Evolutionary conservation across 192 early-diverging fungal species (phyloP).

Genomic region (Gonapodya sp.): DNA sequence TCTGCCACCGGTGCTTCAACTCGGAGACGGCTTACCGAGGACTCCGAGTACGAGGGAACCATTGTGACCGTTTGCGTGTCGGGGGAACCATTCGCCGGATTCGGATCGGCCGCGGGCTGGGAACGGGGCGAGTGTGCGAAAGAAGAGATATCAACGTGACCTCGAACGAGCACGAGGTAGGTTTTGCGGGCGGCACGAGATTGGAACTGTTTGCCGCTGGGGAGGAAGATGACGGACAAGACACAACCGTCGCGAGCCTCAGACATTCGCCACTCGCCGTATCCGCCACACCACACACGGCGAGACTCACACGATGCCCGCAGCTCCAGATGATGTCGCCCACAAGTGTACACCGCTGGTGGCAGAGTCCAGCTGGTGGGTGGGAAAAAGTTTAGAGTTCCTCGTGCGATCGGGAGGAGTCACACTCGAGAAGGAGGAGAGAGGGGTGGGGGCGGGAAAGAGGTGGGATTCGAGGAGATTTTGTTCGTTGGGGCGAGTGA

Average conservation of each 20-base stretch:
- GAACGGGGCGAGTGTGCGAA: too few relatives aligned
- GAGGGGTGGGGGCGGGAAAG: neutral
- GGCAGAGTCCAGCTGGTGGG: slow-evolving; percentile 33
- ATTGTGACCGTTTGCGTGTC: too few relatives aligned
- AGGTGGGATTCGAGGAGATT: neutral
- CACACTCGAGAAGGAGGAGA: too few relatives aligned
- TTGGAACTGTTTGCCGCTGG: neutral
- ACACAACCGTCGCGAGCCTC: too few relatives aligned
- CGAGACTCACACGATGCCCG: slow-evolving; percentile 15
- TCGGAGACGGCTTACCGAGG: neutral
- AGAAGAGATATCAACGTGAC: neutral
- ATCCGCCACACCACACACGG: neutral
- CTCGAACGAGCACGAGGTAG: neutral
- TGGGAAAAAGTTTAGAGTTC: slow-evolving; percentile 21
- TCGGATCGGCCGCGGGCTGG: too few relatives aligned
- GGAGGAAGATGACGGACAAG: too few relatives aligned
- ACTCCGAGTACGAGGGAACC: too few relatives aligned
- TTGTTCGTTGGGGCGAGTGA: neutral
- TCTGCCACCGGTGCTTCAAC: neutral
- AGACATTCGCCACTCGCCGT: too few relatives aligned
- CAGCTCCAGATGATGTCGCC: slow-evolving; percentile 18
- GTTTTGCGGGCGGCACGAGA: neutral
- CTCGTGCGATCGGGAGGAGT: neutral
- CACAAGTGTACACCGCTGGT: slow-evolving; percentile 29
- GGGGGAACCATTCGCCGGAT: too few relatives aligned